Percentiles rank a stretch among this genome's conserved stretches.
These are phyloP conservation scores for Colletotrichum truncatum DNA, from an alignment of 2,329 filamentous ascomycete species.

Conservation along the genomic window DNA sequence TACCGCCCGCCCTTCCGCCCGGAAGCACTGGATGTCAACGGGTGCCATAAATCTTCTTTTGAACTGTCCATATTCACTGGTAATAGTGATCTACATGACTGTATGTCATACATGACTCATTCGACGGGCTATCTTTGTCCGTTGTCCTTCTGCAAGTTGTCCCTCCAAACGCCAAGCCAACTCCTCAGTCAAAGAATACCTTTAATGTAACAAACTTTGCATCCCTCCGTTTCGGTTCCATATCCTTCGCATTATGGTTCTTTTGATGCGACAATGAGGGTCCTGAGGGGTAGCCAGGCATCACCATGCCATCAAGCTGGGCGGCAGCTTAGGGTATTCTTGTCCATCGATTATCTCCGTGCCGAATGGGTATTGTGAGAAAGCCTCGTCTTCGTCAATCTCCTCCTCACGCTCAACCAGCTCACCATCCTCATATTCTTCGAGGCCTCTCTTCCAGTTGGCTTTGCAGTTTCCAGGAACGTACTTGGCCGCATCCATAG, in stretches of 20 bases:
- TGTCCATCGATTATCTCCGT: conserved; percentile 51
- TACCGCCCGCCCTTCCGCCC: neutral
- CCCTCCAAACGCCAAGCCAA: conserved; percentile 23
- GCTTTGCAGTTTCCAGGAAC: conserved; percentile 57
- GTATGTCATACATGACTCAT: conserved; percentile 4
- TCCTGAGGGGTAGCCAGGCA: neutral
- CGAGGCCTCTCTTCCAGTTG: conserved; percentile 53
- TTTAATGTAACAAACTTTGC: conserved; percentile 9
- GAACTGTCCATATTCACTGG: neutral
- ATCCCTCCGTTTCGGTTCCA: neutral
- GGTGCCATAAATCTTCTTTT: neutral
- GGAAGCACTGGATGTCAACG: neutral
- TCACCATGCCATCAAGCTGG: conserved; percentile 36
- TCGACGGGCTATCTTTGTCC: neutral
- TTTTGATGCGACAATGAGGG: neutral
- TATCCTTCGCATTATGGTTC: too few species aligned
- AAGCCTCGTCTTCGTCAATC: conserved; percentile 21
- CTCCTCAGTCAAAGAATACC: neutral
- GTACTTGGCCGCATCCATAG: conserved; percentile 62
- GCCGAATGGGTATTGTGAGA: conserved; percentile 42
- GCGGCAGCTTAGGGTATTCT: conserved; percentile 50
- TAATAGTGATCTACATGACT: too few species aligned
- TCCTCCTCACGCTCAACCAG: conserved; percentile 31
- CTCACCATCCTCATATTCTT: conserved; percentile 12
- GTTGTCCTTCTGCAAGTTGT: neutral